Evolutionary conservation across 202 grass and related monocot species (phyloP), one percentile per base, ranked within the genome.

Genomic region (Cymbopogon flexuosus): DNA sequence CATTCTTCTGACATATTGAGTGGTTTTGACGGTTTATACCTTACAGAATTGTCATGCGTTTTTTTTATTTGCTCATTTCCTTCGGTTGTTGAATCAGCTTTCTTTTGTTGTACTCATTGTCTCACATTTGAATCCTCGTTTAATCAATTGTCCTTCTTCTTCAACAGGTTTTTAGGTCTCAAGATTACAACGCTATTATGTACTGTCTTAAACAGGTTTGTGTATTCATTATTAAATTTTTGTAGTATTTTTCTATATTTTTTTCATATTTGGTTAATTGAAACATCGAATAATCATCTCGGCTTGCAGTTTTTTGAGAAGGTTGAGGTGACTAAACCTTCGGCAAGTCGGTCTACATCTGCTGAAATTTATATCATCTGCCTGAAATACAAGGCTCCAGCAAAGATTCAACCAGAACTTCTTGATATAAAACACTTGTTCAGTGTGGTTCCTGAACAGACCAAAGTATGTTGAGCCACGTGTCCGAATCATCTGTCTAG

Each of bases 341-440:
- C 84, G 1, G 88, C 90, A 6, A 98, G 95, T 91, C 92, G 88
- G 35, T 89, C 88, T 4, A 95, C 95, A 14, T 98, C 92, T 29
- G 92, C 95, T 11, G 92, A 98, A 86, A 98, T 98, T 78, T 98
- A 95, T 42, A 89, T 98, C 52, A 89, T 98, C 57, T 91, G 89
- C 72, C 68, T 75, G 10, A 98, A 67, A 62, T 98, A 95, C 73
- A 95, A 98, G 67, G 95, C 95, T n/a, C 92, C 92, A 1, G 90
- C 92, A 83, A 98, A 93, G 72, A 98, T 98, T 75, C 86, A 93
- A 60, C 95, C 95, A 35, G 86, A 91, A 62, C 92, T 98, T 85
- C 87, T 95, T 73, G 88, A 98, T 87, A 67, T 98, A 71, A 98
- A 94, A 69, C 90, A 98, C 68, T 70, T 93, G 64, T 98, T 98